These are phyloP conservation scores for Pichia cephalocereana DNA, from an alignment of 805 yeast genomes.

Conservation along the genomic window DNA sequence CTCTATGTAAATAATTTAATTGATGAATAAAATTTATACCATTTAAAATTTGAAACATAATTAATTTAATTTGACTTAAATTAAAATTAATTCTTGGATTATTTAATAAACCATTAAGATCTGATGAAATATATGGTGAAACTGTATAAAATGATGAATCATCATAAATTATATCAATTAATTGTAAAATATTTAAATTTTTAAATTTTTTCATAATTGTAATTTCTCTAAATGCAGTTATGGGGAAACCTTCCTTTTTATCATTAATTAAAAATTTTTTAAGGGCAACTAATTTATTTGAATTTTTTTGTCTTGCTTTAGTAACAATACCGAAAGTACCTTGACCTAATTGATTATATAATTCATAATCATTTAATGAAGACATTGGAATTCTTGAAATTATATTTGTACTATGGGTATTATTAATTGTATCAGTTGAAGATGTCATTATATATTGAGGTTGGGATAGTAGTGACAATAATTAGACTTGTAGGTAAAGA, in stretches of 20 bases:
- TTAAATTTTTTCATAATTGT: conserved; percentile 62
- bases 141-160: conserved; percentile 61
- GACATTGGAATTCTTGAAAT: conserved; percentile 14
- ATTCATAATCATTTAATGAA: conserved; percentile 23
- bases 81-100: conserved; percentile 59
- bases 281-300: conserved; percentile 67
- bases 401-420: background rate
- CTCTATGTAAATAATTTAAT: conserved; percentile 63
- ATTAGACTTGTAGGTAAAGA: background rate
- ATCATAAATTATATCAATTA: conserved; percentile 71
- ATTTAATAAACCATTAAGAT: conserved; percentile 80
- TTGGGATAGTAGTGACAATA: no score
- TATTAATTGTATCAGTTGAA: background rate
- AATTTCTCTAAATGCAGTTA: conserved; percentile 91
- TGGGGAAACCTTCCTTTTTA: conserved; percentile 78
- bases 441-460: background rate
- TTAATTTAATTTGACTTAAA: conserved; percentile 69
- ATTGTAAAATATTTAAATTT: conserved; percentile 65
- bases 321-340: conserved; percentile 90
- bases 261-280: conserved; percentile 76
- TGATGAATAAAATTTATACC: conserved; percentile 80
- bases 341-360: conserved; percentile 50
- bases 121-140: conserved; percentile 87
- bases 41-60: conserved; percentile 64
- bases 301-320: conserved; percentile 53